These are phyloP conservation scores for Cryphonectria parasitica DNA, from an alignment of 2,329 filamentous ascomycete genomes.

Conservation along the genomic window DNA sequence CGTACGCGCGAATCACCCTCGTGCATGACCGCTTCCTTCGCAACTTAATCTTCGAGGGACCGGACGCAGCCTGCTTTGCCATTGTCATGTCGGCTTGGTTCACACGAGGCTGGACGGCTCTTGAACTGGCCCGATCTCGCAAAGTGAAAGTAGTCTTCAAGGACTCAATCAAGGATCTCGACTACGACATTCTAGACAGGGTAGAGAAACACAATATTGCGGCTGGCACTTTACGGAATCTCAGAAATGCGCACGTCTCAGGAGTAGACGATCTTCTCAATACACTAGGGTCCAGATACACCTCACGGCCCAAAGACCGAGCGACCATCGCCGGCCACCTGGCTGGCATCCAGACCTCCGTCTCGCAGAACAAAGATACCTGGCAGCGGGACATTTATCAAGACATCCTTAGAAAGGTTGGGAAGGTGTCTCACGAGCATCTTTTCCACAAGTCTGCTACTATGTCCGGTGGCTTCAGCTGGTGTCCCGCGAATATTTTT, in stretches of 20 bases:
- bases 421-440: constrained; percentile 11
- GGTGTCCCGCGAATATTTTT: constrained; percentile 14
- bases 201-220: not conserved
- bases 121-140: constrained; percentile 31
- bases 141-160: constrained; percentile 33
- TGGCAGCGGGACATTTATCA: constrained; percentile 15
- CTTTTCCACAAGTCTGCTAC: constrained; percentile 17
- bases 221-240: not conserved
- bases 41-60: constrained; percentile 13
- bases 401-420: constrained; percentile 3
- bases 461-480: constrained; percentile 14
- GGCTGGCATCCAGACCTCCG: constrained; percentile 30
- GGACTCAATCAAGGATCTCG: constrained; percentile 32
- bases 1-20: constrained; percentile 29
- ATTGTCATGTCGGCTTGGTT: constrained; percentile 34
- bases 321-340: constrained; percentile 34
- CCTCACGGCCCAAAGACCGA: constrained; percentile 34
- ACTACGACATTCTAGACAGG: constrained; percentile 32
- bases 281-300: constrained; percentile 32
- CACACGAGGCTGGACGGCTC: constrained; percentile 33
- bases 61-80: constrained; percentile 27
- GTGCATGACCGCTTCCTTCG: constrained; percentile 32
- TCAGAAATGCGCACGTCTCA: constrained; percentile 11
- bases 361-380: not conserved
- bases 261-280: constrained; percentile 32